These are phyloP conservation scores for Tetrapisispora phaffii DNA, from an alignment of 805 yeast species.

Conservation along the genomic window DNA sequence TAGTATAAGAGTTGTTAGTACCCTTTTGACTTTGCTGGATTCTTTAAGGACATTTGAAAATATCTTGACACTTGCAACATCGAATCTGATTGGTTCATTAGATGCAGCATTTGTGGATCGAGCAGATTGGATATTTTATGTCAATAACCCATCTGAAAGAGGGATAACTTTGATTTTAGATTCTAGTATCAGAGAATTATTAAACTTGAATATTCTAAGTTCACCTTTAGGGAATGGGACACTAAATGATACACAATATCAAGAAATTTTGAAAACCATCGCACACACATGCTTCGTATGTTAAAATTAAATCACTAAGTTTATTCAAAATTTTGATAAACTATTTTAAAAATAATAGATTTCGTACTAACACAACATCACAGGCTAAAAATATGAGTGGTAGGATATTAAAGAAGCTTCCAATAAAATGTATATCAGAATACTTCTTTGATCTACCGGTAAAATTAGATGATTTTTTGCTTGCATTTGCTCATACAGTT, in stretches of 20 bases:
- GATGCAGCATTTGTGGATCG: constrained; percentile 40
- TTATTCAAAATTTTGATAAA: neutral
- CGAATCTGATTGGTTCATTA: constrained; percentile 31
- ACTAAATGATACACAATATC: constrained; percentile 6
- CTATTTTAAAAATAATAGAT: neutral
- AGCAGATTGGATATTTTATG: constrained; percentile 31
- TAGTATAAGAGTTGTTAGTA: constrained; percentile 36
- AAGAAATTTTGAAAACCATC: constrained; percentile 8
- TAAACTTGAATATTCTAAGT: constrained; percentile 10
- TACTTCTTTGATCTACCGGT: constrained; percentile 20
- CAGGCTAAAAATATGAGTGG: constrained; percentile 23
- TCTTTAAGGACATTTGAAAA: constrained; percentile 29
- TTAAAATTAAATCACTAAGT: neutral
- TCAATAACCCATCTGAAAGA: constrained; percentile 29
- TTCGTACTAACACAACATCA: constrained; percentile 7
- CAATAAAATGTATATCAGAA: constrained; percentile 24
- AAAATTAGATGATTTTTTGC: constrained; percentile 14
- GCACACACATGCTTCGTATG: constrained; percentile 23
- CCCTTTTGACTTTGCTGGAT: constrained; percentile 36
- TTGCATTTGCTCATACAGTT: constrained; percentile 15
- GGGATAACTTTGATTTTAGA: constrained; percentile 27
- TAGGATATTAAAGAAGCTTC: constrained; percentile 23
- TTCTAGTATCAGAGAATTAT: constrained; percentile 22
- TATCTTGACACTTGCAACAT: constrained; percentile 33
- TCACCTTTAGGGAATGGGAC: constrained; percentile 1